Evolutionary conservation across 1,284 basidiomycete species (phyloP).

Genomic region (Cryptococcus amylolentus): DNA sequence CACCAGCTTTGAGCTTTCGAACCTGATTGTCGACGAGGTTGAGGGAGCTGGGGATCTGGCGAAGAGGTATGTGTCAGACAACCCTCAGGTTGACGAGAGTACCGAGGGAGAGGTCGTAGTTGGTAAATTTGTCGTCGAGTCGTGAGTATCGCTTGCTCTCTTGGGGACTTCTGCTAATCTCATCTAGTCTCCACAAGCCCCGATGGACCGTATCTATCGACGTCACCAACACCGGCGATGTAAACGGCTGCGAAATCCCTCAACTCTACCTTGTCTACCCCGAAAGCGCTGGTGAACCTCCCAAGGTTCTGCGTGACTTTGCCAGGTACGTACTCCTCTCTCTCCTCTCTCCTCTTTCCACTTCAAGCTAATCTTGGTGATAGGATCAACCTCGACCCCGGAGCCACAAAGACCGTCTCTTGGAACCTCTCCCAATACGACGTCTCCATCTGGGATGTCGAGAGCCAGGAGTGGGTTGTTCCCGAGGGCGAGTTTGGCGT

Average conservation of each 20-base stretch:
- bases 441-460: slow-evolving; percentile 49
- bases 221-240: slow-evolving; percentile 51
- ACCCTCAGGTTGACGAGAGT: background rate
- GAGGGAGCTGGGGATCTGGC: slow-evolving; percentile 1
- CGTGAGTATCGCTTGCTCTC: background rate
- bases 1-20: slow-evolving; percentile 68
- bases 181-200: slow-evolving; percentile 39
- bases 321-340: slow-evolving; percentile 4
- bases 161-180: background rate
- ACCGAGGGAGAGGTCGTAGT: background rate
- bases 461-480: slow-evolving; percentile 42
- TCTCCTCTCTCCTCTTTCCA: too few relatives aligned
- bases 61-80: background rate
- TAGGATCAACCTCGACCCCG: slow-evolving; percentile 41
- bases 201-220: slow-evolving; percentile 45
- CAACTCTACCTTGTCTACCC: slow-evolving; percentile 50
- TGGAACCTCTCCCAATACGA: slow-evolving; percentile 48
- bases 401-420: slow-evolving; percentile 30
- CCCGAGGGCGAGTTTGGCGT: slow-evolving; percentile 45
- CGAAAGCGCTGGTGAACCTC: slow-evolving; percentile 41
- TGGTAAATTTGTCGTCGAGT: background rate
- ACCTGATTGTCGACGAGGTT: slow-evolving; percentile 51
- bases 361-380: too few relatives aligned
- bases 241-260: slow-evolving; percentile 49
- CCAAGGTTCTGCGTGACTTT: slow-evolving; percentile 35